phyloP scores from a whole-genome alignment of 495 filamentous ascomycete genomes.

The Oidiodendron maius region DNA sequence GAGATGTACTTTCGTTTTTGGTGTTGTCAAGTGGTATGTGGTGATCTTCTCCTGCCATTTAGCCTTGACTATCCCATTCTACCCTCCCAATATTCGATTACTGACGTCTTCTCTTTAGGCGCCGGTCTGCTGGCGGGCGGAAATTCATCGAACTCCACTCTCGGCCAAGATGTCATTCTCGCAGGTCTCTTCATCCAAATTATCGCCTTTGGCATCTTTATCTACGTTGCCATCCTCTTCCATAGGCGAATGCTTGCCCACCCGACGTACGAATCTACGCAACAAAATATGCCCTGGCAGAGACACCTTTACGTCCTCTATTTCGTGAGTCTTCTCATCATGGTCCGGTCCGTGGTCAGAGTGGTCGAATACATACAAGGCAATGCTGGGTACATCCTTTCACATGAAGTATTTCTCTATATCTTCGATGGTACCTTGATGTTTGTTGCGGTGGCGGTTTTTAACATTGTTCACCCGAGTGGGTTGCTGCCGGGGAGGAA shows the following conservation, averaged over 20 bases:
- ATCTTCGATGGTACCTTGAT: conserved; percentile 45
- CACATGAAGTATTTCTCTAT: conserved; percentile 10
- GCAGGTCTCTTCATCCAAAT: conserved; percentile 41
- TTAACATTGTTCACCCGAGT: conserved; percentile 47
- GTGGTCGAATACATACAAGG: conserved; percentile 54
- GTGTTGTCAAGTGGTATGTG: conserved; percentile 27
- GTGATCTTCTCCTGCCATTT: not conserved
- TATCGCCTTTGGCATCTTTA: conserved; percentile 43
- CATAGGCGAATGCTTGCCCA: not conserved
- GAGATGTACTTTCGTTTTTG: conserved; percentile 36
- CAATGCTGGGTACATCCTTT: conserved; percentile 27
- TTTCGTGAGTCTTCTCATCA: conserved; percentile 44
- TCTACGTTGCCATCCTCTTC: conserved; percentile 29
- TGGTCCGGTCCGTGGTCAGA: conserved; percentile 51
- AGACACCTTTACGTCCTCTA: conserved; percentile 49
- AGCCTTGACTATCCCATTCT: not conserved
- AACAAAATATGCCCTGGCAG: conserved; percentile 33
- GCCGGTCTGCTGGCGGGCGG: conserved; percentile 18
- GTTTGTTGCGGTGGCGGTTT: conserved; percentile 39
- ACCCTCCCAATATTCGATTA: too few relatives aligned
- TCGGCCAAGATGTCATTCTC: conserved; percentile 36
- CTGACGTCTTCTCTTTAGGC: not conserved
- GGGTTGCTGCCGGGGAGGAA: conserved; percentile 27
- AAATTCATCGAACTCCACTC: conserved; percentile 5
- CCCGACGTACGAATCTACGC: conserved; percentile 11